Base-by-base conservation (phyloP, 768 basidiomycete genomes). In the Auricularia heimuer region DNA sequence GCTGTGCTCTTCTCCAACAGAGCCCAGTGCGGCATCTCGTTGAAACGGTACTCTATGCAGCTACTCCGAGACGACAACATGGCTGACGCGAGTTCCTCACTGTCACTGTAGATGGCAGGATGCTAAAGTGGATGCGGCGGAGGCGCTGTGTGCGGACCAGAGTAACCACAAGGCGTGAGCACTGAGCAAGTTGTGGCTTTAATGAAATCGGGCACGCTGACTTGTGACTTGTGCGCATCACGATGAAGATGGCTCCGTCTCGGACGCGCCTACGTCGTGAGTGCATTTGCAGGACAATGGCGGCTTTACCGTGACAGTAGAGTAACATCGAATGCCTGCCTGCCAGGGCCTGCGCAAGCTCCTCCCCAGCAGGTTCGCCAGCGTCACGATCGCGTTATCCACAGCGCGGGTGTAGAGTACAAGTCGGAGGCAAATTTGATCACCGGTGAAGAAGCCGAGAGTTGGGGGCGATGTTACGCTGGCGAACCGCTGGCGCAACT, bases 11-110 rank as follows among this genome's bases (percentile, higher is more conserved):
- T 18, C 6, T 51, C 47, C 10, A 51, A 51, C 47, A 77, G 81
- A 14, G 79, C 81, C 3, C 81, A 81, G 16, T 75, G 75, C 62
- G 69, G 70, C 37, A 65, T 78, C 37, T 16, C 18, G 10, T 18
- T 51, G 18, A 21, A 51, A 51, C 14, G 47, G 47, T 21, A 21
- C 47, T 8, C 11, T 51, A 10, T 51, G 18, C 47, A 4, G 47
- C 21, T 1, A 6, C 14, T 51, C 47, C 24, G 24, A 24, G 18
- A 8, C 18, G 3, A 0, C 47, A 21, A 4, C 18, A 11, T 0
- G 44, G 18, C 10, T 45, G 44, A 45, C 44, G 44, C 44, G 44
- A 11, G 18, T 11, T 45, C 44, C 44, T 11, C 11, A 45, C 18
- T 11, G 1, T 45, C 44, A 45, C 29, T 29, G 29, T 29, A 29